These are phyloP conservation scores for Xylariales sp. DNA, from an alignment of 2,329 filamentous ascomycete species.

Conservation along the genomic window DNA sequence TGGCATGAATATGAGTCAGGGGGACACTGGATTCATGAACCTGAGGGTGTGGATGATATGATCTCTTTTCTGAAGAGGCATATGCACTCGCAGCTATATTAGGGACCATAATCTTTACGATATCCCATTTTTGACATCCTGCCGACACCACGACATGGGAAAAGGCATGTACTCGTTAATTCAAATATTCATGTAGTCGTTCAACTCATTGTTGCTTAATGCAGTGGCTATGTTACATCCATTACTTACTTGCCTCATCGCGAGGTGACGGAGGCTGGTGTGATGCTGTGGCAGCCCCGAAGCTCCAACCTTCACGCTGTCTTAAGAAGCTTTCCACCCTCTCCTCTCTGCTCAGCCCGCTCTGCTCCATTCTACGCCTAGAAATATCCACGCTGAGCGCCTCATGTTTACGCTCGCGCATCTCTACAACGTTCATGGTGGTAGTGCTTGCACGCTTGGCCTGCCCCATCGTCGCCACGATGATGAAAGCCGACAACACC, in stretches of 20 bases:
- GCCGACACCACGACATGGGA: no score
- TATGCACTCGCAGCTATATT: no score
- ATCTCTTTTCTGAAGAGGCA: slow-evolving; percentile 11
- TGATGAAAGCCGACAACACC: slow-evolving; percentile 65
- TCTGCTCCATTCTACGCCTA: slow-evolving; percentile 47
- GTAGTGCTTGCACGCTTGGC: slow-evolving; percentile 62
- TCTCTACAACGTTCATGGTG: slow-evolving; percentile 59
- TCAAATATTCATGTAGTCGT: no score
- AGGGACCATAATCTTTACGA: no score
- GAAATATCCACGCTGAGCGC: slow-evolving; percentile 59
- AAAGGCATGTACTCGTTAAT: no score
- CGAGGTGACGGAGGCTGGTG: background rate
- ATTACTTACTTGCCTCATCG: no score
- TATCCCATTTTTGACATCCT: no score
- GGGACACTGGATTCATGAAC: slow-evolving; percentile 23
- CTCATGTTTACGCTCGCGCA: slow-evolving; percentile 61
- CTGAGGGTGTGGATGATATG: slow-evolving; percentile 19
- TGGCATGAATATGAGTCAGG: slow-evolving; percentile 21
- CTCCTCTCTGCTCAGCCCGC: slow-evolving; percentile 52
- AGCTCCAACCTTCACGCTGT: slow-evolving; percentile 53
- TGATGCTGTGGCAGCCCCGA: slow-evolving; percentile 7
- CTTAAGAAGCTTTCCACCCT: slow-evolving; percentile 75
- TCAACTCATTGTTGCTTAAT: no score
- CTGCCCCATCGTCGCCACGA: slow-evolving; percentile 69
- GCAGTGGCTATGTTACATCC: background rate